Evolutionary conservation across 768 basidiomycete genomes (phyloP), one percentile per base, ranked within the genome.

Genomic region (Cystofilobasidium bisporidii): DNA sequence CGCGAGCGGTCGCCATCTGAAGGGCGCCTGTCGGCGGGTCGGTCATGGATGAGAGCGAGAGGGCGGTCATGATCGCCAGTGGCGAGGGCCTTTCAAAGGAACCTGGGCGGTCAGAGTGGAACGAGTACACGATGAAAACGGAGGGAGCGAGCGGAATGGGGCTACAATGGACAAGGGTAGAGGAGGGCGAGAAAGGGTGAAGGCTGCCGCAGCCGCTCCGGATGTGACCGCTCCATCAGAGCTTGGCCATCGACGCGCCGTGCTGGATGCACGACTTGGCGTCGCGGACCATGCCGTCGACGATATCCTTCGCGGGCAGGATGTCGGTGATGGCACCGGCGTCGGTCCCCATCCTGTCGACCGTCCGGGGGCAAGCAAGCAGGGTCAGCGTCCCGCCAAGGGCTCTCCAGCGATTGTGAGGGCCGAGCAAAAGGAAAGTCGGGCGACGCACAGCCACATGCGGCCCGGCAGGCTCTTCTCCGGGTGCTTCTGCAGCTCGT

Each of bases 301-400:
- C 81, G 71, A 93, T 93, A 60, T 81, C 80, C 79, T 90, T 84
- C 10, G 91, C 92, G 8, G 92, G 89, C 15, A 85, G 81, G 40
- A 94, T 77, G 1, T 92, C 88, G 28, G 76, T 64, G 69, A 80
- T 79, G 50, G 77, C 58, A 2, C 82, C 85, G 18, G 88, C 82
- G 36, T 92, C 89, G 64, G 84, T 83, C 60, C 92, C 93, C 80
- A 93, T 89, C 58, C 93, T 81, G 86, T 87, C 93, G 28, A 28
- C 85, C n/a, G n/a, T n/a, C n/a, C n/a, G n/a, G n/a, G n/a, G n/a
- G n/a, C n/a, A n/a, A n/a, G 79, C 32, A 82, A 83, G 71, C 83
- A 24, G 18, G 24, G 30, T 26, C 30, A 55, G 50, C 50, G 50
- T 55, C 24, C 10, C 11, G 5, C 18, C 24, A 26, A 5, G 18